Evolutionary conservation across 495 filamentous ascomycete species (phyloP).

Genomic region (Bathelium albidoporum): DNA sequence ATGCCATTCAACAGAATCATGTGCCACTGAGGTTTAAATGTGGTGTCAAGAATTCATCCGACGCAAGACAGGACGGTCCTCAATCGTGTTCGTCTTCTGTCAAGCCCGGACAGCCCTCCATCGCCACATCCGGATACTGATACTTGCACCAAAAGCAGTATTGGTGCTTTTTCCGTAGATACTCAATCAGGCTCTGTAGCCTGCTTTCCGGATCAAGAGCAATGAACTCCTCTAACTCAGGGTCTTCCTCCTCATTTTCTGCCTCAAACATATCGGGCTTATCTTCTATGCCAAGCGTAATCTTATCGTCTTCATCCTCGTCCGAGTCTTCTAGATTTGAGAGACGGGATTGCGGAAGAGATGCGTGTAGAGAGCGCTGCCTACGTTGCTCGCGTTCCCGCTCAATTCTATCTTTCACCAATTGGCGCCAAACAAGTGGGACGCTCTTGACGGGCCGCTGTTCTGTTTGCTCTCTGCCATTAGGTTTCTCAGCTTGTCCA

Average conservation of each 20-base stretch:
- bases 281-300: constrained; percentile 40
- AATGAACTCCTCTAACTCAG: constrained; percentile 77
- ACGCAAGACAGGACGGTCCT: not conserved
- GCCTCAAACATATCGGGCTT: constrained; percentile 49
- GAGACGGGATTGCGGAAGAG: constrained; percentile 33
- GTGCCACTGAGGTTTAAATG: not conserved
- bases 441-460: constrained; percentile 47
- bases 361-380: constrained; percentile 60
- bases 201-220: constrained; percentile 52
- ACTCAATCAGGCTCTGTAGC: constrained; percentile 51
- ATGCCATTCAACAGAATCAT: not conserved
- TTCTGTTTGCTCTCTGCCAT: constrained; percentile 3
- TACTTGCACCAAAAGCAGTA: constrained; percentile 99
- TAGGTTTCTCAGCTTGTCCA: constrained; percentile 6
- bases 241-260: constrained; percentile 73
- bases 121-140: constrained; percentile 52
- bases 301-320: constrained; percentile 45
- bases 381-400: constrained; percentile 58
- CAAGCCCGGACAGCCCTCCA: constrained; percentile 84
- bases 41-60: not conserved
- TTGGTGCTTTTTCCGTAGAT: constrained; percentile 56
- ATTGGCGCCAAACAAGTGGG: constrained; percentile 68
- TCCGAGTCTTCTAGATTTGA: constrained; percentile 44
- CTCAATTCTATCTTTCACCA: constrained; percentile 57
- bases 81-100: constrained; percentile 90